A percentile compares a stretch with the other conserved stretches of the same genome.
Conservation (phyloP, 2,329 filamentous ascomycete species). For the Paramyrothecium sp. region DNA sequence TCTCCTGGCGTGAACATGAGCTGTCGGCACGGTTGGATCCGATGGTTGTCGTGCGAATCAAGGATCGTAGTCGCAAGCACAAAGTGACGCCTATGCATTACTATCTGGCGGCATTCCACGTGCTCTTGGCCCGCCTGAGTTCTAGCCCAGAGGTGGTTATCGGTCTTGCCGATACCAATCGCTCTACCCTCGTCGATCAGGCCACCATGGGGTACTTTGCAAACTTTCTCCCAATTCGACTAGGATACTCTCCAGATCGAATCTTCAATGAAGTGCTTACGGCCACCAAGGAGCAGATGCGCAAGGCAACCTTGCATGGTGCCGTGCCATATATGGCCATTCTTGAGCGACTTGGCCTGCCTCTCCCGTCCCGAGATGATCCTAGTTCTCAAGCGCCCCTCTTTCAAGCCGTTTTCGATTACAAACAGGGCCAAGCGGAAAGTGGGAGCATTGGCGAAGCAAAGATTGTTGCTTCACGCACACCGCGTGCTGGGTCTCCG, state of each 20-base stretch:
- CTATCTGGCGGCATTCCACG: not conserved
- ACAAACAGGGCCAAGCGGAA: not conserved
- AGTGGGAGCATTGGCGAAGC: not conserved
- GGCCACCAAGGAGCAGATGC: not conserved
- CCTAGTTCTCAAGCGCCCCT: not conserved
- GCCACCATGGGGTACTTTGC: not conserved
- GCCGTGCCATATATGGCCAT: not conserved
- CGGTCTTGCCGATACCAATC: not conserved
- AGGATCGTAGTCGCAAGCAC: not conserved
- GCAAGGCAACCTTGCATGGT: conserved; percentile 7
- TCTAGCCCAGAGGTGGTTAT: not conserved
- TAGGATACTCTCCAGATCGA: not conserved
- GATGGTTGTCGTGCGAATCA: not conserved
- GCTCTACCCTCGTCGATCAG: not conserved
- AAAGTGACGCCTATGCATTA: not conserved
- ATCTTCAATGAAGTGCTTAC: not conserved
- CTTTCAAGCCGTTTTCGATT: not conserved
- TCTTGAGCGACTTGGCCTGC: not conserved
- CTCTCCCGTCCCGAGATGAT: not conserved
- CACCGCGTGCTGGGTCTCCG: not conserved
- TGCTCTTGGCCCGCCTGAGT: not conserved
- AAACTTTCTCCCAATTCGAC: not conserved
- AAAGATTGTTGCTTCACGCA: not conserved
- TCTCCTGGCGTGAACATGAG: not conserved
- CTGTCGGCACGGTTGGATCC: not conserved